phyloP scores from a whole-genome alignment of 305 asterid species.

The Stenogyne calaminthoides region DNA sequence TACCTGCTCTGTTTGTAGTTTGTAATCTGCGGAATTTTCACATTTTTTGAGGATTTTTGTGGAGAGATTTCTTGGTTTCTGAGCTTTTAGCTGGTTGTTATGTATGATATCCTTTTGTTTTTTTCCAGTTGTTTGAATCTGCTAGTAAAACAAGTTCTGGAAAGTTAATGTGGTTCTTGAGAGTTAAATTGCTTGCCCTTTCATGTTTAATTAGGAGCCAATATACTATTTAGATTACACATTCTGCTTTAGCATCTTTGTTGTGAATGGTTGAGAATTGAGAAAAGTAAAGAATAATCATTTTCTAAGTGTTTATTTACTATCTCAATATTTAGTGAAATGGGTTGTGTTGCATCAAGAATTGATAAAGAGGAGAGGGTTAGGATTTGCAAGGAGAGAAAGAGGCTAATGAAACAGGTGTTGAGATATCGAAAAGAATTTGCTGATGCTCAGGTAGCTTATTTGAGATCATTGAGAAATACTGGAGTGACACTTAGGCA shows the following conservation, averaged over 20 bases:
- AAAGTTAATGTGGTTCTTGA: slow-evolving; percentile 9
- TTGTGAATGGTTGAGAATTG: not conserved
- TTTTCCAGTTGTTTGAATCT: slow-evolving; percentile 29
- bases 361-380: slow-evolving; percentile 75
- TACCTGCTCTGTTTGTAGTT: slow-evolving; percentile 11
- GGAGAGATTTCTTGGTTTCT: slow-evolving; percentile 27
- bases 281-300: not conserved
- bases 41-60: slow-evolving; percentile 24
- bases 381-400: slow-evolving; percentile 71
- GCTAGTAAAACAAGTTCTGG: not conserved
- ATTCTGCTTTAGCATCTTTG: not conserved
- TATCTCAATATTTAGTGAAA: slow-evolving; percentile 30
- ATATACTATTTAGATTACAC: not conserved
- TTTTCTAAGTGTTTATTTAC: not conserved
- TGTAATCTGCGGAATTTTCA: slow-evolving; percentile 23
- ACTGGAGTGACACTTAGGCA: slow-evolving; percentile 86
- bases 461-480: slow-evolving; percentile 71
- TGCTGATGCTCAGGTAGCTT: slow-evolving; percentile 73
- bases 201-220: slow-evolving; percentile 1
- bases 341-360: slow-evolving; percentile 87
- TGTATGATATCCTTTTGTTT: slow-evolving; percentile 12
- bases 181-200: not conserved
- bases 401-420: slow-evolving; percentile 65
- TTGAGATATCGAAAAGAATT: slow-evolving; percentile 59
- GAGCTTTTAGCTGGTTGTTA: not conserved